Evolutionary conservation across 805 yeast genomes (phyloP).

Genomic region (Groenewaldozyma salmanticensis): DNA sequence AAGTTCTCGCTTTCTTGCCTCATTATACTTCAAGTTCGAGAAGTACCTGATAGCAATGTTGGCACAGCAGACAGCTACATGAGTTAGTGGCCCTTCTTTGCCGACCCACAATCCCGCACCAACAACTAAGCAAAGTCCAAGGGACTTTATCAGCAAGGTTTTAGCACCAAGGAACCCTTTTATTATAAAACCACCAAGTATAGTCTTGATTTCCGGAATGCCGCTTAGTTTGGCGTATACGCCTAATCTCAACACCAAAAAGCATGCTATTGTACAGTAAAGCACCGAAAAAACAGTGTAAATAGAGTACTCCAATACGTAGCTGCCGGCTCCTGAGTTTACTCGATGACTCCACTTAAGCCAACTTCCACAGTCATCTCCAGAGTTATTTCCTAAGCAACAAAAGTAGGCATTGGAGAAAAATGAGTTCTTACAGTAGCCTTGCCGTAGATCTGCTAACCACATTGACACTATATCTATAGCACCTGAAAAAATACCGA

Average conservation of each 20-base stretch:
- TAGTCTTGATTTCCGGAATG: slow-evolving; percentile 61
- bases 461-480: slow-evolving; percentile 75
- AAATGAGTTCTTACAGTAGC: slow-evolving; percentile 58
- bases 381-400: slow-evolving; percentile 48
- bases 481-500: slow-evolving; percentile 72
- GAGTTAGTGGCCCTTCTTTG: slow-evolving; percentile 80
- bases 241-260: slow-evolving; percentile 22
- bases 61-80: slow-evolving; percentile 58
- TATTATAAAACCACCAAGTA: slow-evolving; percentile 56
- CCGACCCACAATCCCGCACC: slow-evolving; percentile 79
- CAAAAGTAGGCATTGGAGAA: slow-evolving; percentile 62
- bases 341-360: slow-evolving; percentile 22
- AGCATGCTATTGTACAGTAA: slow-evolving; percentile 31
- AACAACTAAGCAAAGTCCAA: slow-evolving; percentile 54
- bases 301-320: slow-evolving; percentile 28
- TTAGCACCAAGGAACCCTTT: slow-evolving; percentile 40
- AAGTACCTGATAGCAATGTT: slow-evolving; percentile 25
- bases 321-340: slow-evolving; percentile 22
- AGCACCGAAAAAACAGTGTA: slow-evolving; percentile 31
- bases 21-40: slow-evolving; percentile 30
- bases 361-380: slow-evolving; percentile 32
- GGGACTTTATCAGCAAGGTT: slow-evolving; percentile 45
- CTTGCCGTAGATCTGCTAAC: slow-evolving; percentile 63
- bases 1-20: slow-evolving; percentile 53
- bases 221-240: slow-evolving; percentile 47